Conservation (phyloP, 2,329 filamentous ascomycete genomes). For the Fusarium gaditjirri region DNA sequence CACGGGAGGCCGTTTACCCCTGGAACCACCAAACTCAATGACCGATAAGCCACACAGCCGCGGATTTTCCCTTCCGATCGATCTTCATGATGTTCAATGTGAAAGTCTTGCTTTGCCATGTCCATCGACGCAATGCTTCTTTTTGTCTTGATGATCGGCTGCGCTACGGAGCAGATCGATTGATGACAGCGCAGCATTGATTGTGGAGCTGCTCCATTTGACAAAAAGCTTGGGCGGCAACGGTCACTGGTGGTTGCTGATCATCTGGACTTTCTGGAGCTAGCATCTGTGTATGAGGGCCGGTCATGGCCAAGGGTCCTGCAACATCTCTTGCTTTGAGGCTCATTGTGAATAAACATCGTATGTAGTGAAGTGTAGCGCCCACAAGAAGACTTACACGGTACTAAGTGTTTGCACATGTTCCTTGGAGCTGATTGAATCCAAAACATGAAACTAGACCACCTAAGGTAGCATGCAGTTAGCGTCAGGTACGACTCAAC, state of each 20-base stretch:
- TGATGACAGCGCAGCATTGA: conserved; percentile 28
- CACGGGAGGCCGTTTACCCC: conserved; percentile 24
- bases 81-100: background rate
- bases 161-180: conserved; percentile 4
- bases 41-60: background rate
- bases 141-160: conserved; percentile 14
- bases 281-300: conserved; percentile 6
- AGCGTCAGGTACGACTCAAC: conserved; percentile 3
- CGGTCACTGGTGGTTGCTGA: conserved; percentile 29
- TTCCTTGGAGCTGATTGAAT: background rate
- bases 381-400: background rate
- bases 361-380: background rate
- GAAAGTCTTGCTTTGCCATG: background rate
- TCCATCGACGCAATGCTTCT: conserved; percentile 24
- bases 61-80: background rate
- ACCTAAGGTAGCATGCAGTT: background rate
- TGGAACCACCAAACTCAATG: conserved; percentile 21
- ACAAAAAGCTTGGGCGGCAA: conserved; percentile 26
- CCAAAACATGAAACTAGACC: background rate
- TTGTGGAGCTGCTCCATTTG: conserved; percentile 28
- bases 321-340: conserved; percentile 2
- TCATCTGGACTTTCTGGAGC: conserved; percentile 11
- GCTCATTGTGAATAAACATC: background rate
- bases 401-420: background rate
- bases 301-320: background rate